Conservation (phyloP, 2,329 filamentous ascomycete genomes). For the Pyricularia sp. region DNA sequence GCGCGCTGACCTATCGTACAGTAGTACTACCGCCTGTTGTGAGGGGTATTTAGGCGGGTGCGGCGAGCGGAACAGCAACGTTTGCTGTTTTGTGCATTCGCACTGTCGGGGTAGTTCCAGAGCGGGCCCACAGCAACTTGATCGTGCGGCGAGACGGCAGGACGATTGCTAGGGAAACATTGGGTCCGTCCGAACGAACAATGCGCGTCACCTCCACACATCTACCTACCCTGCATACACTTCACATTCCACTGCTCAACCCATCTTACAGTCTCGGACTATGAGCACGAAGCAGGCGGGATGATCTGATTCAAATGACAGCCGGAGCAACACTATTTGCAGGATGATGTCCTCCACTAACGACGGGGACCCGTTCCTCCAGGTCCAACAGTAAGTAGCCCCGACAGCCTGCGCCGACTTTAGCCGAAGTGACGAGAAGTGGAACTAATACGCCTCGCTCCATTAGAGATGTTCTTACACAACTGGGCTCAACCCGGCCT, state of each 20-base stretch:
- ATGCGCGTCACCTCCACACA: not conserved
- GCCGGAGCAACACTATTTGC: conserved; percentile 6
- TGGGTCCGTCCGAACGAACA: not conserved
- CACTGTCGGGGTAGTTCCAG: not conserved
- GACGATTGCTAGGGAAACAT: not conserved
- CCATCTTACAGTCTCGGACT: not conserved
- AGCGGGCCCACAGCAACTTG: not conserved
- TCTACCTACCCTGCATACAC: not conserved
- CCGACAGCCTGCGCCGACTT: not conserved
- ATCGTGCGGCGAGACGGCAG: not conserved
- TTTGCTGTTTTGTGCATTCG: not conserved
- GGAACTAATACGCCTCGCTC: conserved; percentile 5
- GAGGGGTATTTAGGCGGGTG: not conserved
- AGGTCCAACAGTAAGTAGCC: conserved; percentile 54
- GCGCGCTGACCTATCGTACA: not conserved
- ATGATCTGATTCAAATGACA: not conserved
- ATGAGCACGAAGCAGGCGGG: not conserved
- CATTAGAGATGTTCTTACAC: conserved; percentile 74
- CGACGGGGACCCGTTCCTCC: conserved; percentile 62
- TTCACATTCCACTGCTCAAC: not conserved
- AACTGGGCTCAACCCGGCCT: conserved; percentile 71
- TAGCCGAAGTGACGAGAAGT: not conserved
- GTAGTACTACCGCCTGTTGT: not conserved
- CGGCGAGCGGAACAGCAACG: not conserved
- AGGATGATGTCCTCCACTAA: conserved; percentile 60